Evolutionary conservation across 345 rosid species (phyloP).

Genomic region (Gossypium ekmanianum): DNA sequence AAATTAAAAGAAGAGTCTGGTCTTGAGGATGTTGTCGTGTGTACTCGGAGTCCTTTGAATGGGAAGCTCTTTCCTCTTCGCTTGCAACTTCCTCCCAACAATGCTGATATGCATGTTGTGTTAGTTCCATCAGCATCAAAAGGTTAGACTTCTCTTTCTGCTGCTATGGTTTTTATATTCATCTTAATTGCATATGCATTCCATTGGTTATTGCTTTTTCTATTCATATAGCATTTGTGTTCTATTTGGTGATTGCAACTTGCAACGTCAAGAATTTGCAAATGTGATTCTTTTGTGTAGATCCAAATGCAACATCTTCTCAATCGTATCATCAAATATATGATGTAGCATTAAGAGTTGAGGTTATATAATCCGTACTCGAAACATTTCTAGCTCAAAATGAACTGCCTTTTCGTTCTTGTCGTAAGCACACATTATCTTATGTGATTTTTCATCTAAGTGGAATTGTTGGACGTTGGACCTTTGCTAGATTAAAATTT

Average conservation of each 20-base stretch:
- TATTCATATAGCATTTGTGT: background rate
- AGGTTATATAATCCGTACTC: background rate
- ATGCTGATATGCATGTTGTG: conserved; percentile 68
- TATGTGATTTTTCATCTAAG: background rate
- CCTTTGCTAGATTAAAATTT: background rate
- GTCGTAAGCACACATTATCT: background rate
- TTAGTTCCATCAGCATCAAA: conserved; percentile 47
- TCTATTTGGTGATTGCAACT: background rate
- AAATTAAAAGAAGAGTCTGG: conserved; percentile 69
- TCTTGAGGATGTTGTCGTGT: conserved; percentile 63
- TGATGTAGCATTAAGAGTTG: background rate
- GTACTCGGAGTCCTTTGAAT: conserved; percentile 84
- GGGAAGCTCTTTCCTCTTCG: conserved; percentile 78
- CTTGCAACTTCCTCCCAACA: conserved; percentile 94
- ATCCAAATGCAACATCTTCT: background rate
- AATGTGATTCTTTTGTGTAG: background rate
- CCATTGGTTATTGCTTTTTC: background rate
- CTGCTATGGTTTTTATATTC: background rate
- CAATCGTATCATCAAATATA: background rate
- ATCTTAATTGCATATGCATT: background rate
- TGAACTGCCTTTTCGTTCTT: background rate
- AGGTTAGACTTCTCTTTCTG: conserved; percentile 29
- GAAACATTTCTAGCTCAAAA: background rate
- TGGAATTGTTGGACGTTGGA: background rate
- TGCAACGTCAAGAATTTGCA: background rate